Conservation (phyloP, 164 flowering plant genomes). For the Hamamelis virginiana region DNA sequence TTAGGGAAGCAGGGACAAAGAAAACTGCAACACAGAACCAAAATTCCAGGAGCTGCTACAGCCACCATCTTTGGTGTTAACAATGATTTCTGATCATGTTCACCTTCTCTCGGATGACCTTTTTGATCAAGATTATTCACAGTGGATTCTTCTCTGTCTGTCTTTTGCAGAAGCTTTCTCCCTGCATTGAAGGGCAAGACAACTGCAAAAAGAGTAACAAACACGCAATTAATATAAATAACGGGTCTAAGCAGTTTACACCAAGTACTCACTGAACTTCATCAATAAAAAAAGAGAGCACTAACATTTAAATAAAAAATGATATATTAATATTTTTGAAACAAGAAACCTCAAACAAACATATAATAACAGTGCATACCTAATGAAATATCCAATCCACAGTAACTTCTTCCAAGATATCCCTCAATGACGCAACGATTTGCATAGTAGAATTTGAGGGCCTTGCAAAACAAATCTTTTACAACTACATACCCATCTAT, state of each 20-base stretch:
- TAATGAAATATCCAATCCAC: slow-evolving; percentile 28
- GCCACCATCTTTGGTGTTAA: slow-evolving; percentile 33
- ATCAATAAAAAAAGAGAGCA: background rate
- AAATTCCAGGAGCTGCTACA: slow-evolving; percentile 49
- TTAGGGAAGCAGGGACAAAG: slow-evolving; percentile 67
- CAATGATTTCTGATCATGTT: slow-evolving; percentile 13
- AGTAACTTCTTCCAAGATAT: slow-evolving; percentile 20
- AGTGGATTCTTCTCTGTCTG: slow-evolving; percentile 19
- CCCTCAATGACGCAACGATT: slow-evolving; percentile 28
- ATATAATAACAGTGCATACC: slow-evolving; percentile 25
- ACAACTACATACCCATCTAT: slow-evolving; percentile 46
- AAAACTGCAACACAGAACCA: slow-evolving; percentile 49
- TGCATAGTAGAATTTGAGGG: slow-evolving; percentile 26
- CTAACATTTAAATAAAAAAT: too few relatives aligned
- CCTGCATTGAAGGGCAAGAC: slow-evolving; percentile 28
- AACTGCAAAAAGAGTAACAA: slow-evolving; percentile 30
- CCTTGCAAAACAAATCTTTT: slow-evolving; percentile 41
- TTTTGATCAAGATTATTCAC: too few relatives aligned
- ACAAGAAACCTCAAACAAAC: background rate
- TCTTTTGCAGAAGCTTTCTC: slow-evolving; percentile 47
- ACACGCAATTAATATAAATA: too few relatives aligned
- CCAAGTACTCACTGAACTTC: background rate
- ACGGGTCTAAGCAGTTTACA: background rate
- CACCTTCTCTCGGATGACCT: slow-evolving; percentile 18
- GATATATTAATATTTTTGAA: background rate